Evolutionary conservation across 345 rosid species (phyloP).

Genomic region (rapeseed (Brassica napus)): Da-Ae NC_063440.1:20847501-20848000

Average conservation of each 20-base stretch:
- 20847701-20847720: constrained; percentile 1
- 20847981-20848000: background rate
- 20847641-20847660: background rate
- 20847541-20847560: constrained; percentile 26
- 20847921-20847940: constrained; percentile 4
- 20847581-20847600: constrained; percentile 41
- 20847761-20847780: constrained; percentile 19
- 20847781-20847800: constrained; percentile 21
- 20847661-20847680: constrained; percentile 11
- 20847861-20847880: background rate
- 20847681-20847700: constrained; percentile 33
- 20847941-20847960: constrained; percentile 17
- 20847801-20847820: constrained; percentile 17
- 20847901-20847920: background rate
- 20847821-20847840: constrained; percentile 9
- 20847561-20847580: constrained; percentile 34
- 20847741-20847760: constrained; percentile 33
- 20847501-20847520: constrained; percentile 28
- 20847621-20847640: background rate
- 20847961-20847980: constrained; percentile 7
- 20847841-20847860: constrained; percentile 9
- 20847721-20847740: constrained; percentile 11
- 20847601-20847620: constrained; percentile 32
- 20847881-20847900: constrained; percentile 9
- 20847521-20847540: constrained; percentile 34